Evolutionary conservation across 2,329 filamentous ascomycete genomes (phyloP).

Genomic region (Paecilomyces fulvus): DNA sequence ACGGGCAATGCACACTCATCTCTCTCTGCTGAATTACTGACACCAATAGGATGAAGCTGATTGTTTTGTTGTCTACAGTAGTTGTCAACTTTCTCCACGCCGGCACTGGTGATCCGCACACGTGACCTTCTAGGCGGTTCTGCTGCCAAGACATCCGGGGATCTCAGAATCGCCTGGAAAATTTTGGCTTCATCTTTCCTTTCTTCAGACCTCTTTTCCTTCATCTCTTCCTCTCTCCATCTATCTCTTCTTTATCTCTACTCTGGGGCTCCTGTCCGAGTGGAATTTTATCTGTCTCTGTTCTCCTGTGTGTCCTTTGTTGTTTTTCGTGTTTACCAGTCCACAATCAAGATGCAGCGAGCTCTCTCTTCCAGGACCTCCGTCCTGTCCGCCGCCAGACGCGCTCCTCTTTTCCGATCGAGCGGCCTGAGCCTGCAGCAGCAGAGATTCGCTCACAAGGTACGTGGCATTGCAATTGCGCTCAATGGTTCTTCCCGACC

Average conservation of each 20-base stretch:
- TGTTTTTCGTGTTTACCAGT: constrained; percentile 16
- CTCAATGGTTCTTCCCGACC: constrained; percentile 10
- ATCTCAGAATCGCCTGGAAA: constrained; percentile 32
- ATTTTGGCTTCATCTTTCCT: constrained; percentile 29
- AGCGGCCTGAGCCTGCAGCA: constrained; percentile 68
- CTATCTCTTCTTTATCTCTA: constrained; percentile 20
- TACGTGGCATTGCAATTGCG: constrained; percentile 36
- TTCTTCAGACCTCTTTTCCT: constrained; percentile 21
- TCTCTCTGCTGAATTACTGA: too few relatives aligned
- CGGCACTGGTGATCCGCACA: constrained; percentile 10
- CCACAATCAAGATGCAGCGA: constrained; percentile 72
- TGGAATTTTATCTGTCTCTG: constrained; percentile 15
- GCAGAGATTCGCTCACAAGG: constrained; percentile 96
- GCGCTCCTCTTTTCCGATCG: constrained; percentile 53
- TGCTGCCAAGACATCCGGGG: constrained; percentile 36
- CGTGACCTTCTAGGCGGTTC: constrained; percentile 37
- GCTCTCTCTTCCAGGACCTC: constrained; percentile 80
- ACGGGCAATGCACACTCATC: too few relatives aligned
- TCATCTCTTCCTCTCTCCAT: constrained; percentile 17
- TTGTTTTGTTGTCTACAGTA: background rate
- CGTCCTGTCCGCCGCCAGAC: constrained; percentile 57
- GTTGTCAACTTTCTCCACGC: background rate
- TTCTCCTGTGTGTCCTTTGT: constrained; percentile 13
- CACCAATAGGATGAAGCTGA: too few relatives aligned
- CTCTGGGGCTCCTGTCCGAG: constrained; percentile 27